These are phyloP conservation scores for Tolypocladium sp. DNA, from an alignment of 2,329 filamentous ascomycete genomes.

Conservation along the genomic window DNA sequence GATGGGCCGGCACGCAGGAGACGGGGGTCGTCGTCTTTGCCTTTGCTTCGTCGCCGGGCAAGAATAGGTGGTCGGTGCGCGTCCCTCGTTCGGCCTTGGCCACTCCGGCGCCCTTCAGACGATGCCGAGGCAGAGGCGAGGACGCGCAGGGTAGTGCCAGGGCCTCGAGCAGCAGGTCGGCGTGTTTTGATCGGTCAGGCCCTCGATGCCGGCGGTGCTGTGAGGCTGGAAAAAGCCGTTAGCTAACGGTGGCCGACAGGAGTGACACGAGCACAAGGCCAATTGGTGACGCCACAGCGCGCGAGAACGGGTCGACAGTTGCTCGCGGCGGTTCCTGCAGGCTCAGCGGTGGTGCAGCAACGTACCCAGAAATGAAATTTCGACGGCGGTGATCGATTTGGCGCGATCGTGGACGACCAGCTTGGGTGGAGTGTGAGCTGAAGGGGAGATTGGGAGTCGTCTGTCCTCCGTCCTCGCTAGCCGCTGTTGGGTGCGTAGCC, in stretches of 20 bases:
- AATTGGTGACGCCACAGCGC: not conserved
- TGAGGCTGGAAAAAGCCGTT: not conserved
- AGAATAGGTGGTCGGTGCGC: not conserved
- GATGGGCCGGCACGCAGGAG: constrained; percentile 6
- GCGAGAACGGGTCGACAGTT: not conserved
- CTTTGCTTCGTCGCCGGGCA: not conserved
- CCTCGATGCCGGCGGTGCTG: not conserved
- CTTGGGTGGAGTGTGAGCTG: constrained; percentile 5
- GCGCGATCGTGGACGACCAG: constrained; percentile 2
- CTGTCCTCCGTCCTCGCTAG: constrained; percentile 4
- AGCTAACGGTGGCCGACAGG: not conserved
- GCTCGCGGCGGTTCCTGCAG: not conserved
- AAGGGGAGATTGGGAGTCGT: constrained; percentile 3
- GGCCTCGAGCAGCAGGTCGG: not conserved
- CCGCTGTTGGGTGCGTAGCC: not conserved
- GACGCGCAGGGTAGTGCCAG: not conserved
- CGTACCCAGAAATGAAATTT: constrained; percentile 2
- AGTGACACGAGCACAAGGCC: not conserved
- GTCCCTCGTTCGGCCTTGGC: not conserved
- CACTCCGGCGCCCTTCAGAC: not conserved
- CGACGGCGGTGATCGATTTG: constrained; percentile 1
- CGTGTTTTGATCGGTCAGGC: not conserved
- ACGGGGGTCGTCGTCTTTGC: not conserved
- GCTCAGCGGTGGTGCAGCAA: not conserved
- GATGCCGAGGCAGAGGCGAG: not conserved